Evolutionary conservation across 352 stramenopile genomes (phyloP), one percentile per base, ranked within the genome.

Genomic region (Aphanomyces stellatus): DNA sequence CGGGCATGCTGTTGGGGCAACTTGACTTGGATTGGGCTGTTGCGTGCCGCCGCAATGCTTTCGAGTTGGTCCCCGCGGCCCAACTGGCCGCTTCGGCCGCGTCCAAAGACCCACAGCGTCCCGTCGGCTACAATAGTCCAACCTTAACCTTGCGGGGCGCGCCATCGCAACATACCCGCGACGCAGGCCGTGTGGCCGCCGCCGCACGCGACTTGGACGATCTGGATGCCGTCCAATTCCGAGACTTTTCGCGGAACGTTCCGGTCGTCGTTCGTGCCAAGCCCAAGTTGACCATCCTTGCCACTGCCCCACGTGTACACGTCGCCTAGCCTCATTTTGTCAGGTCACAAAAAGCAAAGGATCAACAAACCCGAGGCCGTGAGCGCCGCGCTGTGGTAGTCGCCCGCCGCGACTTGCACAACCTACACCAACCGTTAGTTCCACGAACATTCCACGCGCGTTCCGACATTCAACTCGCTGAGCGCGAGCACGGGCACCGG

Each of bases 251-350:
- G 59, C 17, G 59, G 59, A 25, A 65, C 46, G 33, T 65, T 65
- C 13, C 59, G 59, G 24, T 65, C 59, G 19, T 65, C 59, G 19
- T 46, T 43, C 41, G 59, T 65, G 41, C 59, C 59, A 25, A 65
- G 80, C 0, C 82, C 82, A 2, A 91, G 69, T 48, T 88, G 82
- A 8, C 82, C 80, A 30, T 88, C 74, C 0, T 76, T 69, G 0
- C 79, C 79, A 27, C 77, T 81, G 4, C 82, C 80, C 82, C 82
- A 91, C 34, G 81, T 87, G 42, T 86, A 88, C 0, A 89, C 63
- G 40, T 88, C 75, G 2, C 46, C 37, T 43, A 43, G 8, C 17
- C 37, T 43, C 37, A 17, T 17, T 8, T 43, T 43, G 8, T 43
- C n/a, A n/a, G n/a, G n/a, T n/a, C n/a, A n/a, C n/a, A n/a, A n/a